Percentiles rank a stretch among this genome's conserved stretches.
These are phyloP conservation scores for Liriodendron chinense DNA, from an alignment of 164 flowering plant genomes.

Conservation along the genomic window DNA sequence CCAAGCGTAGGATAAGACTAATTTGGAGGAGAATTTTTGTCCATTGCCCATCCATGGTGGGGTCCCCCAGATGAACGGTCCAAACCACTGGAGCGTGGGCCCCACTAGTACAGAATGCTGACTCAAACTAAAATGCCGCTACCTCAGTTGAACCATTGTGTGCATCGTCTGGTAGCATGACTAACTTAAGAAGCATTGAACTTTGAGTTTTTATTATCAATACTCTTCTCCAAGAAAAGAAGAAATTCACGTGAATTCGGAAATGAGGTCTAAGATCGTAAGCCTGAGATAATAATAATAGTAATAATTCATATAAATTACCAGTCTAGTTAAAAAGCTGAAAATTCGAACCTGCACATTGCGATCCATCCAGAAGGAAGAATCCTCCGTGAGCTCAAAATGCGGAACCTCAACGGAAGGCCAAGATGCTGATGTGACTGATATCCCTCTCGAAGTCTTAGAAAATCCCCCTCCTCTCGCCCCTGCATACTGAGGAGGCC, in stretches of 20 bases:
- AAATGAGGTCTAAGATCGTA: background rate
- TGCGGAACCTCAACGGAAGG: slow-evolving; percentile 35
- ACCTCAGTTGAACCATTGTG: background rate
- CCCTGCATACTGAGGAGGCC: slow-evolving; percentile 27
- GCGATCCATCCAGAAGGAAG: slow-evolving; percentile 76
- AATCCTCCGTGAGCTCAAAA: slow-evolving; percentile 67
- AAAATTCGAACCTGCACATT: slow-evolving; percentile 72
- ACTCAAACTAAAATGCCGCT: background rate
- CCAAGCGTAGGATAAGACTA: background rate
- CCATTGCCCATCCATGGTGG: background rate
- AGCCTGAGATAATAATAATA: background rate
- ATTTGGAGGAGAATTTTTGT: background rate
- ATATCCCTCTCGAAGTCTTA: slow-evolving; percentile 34
- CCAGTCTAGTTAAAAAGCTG: background rate
- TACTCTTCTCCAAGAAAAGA: background rate
- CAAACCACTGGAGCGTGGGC: background rate
- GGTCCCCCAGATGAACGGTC: background rate
- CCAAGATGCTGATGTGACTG: slow-evolving; percentile 19
- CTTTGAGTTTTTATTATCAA: too few species aligned
- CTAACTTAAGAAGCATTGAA: background rate
- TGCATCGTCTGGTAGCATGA: background rate
- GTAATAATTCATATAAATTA: background rate
- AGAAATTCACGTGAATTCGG: background rate
- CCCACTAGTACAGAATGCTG: background rate
- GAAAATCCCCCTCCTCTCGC: slow-evolving; percentile 34